phyloP scores from a whole-genome alignment of 164 flowering plant genomes.

The Magnolia kwangsiensis region DNA sequence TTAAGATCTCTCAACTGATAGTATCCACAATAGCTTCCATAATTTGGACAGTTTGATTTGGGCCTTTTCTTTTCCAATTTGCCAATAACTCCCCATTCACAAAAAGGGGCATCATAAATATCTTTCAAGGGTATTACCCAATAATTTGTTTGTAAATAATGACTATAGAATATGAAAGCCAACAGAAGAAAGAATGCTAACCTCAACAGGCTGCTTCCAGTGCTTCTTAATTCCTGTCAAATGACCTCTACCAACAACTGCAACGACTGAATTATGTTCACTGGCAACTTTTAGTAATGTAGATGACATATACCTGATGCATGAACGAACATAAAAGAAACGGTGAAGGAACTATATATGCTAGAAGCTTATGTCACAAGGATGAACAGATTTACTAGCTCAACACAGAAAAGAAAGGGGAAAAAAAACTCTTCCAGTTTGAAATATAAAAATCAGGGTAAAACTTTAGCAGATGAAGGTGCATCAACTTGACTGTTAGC shows the following conservation, averaged over 20 bases:
- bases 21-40: no score
- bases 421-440: background rate
- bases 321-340: background rate
- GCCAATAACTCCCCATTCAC: no score
- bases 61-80: no score
- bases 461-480: background rate
- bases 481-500: background rate
- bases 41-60: no score
- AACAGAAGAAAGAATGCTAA: constrained; percentile 19
- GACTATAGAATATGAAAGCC: background rate
- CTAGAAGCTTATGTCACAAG: background rate
- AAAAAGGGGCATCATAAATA: no score
- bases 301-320: constrained; percentile 79
- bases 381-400: background rate
- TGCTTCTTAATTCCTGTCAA: constrained; percentile 79
- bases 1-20: no score
- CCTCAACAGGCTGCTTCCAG: constrained; percentile 85
- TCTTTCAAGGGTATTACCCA: background rate
- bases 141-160: background rate
- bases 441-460: background rate
- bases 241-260: constrained; percentile 96
- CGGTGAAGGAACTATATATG: background rate
- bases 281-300: constrained; percentile 56
- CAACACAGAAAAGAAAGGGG: background rate
- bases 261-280: constrained; percentile 83